These are phyloP conservation scores for Nannizziopsis arthrosporioides DNA, from an alignment of 2,329 filamentous ascomycete species.

Conservation along the genomic window DNA sequence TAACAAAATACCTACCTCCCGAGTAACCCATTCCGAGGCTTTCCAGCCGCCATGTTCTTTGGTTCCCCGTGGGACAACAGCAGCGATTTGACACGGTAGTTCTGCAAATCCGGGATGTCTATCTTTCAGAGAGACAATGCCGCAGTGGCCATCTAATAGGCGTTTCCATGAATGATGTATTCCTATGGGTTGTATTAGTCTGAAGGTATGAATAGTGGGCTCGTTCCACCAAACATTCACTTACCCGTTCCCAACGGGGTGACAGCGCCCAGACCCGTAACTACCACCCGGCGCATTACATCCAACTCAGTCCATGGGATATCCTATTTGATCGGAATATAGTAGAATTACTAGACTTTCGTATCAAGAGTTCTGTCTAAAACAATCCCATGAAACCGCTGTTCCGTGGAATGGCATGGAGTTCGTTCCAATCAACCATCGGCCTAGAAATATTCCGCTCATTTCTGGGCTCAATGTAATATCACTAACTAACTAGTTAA, in stretches of 20 bases:
- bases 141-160: slow-evolving; percentile 66
- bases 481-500: too few species aligned
- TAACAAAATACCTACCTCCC: slow-evolving; percentile 26
- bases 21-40: slow-evolving; percentile 35
- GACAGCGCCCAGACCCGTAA: slow-evolving; percentile 71
- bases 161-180: slow-evolving; percentile 67
- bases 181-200: slow-evolving; percentile 35
- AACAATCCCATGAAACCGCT: too few species aligned
- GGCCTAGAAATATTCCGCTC: too few species aligned
- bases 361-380: too few species aligned
- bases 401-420: neutral
- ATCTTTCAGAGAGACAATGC: slow-evolving; percentile 60
- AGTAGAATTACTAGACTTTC: too few species aligned
- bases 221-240: slow-evolving; percentile 14
- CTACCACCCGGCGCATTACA: slow-evolving; percentile 55
- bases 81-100: slow-evolving; percentile 75
- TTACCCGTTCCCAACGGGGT: slow-evolving; percentile 69
- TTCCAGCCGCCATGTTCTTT: slow-evolving; percentile 35
- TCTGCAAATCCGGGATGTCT: slow-evolving; percentile 54
- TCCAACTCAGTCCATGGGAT: slow-evolving; percentile 3
- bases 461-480: neutral
- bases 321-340: too few species aligned
- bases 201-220: neutral
- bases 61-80: slow-evolving; percentile 56
- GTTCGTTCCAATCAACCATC: too few species aligned